Evolutionary conservation across 352 stramenopile species (phyloP).

Genomic region (Phytophthora tubulina): DNA sequence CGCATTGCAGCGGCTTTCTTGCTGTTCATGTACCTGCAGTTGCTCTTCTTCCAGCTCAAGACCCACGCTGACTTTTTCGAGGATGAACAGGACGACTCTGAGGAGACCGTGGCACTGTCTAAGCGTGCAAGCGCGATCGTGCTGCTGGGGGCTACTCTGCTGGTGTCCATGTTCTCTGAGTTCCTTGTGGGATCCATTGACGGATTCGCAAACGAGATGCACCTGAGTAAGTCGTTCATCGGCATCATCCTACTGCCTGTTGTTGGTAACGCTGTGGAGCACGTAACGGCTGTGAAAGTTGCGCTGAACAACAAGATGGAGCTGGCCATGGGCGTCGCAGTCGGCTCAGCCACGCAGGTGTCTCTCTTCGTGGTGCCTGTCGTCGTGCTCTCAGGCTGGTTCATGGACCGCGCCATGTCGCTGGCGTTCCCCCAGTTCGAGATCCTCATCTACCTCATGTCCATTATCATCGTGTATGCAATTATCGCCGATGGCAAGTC

Average conservation of each 20-base stretch:
- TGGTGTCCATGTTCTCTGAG: conserved; percentile 95
- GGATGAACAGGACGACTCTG: conserved; percentile 45
- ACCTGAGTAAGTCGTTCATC: conserved; percentile 89
- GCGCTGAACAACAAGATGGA: conserved; percentile 99
- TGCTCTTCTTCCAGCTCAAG: conserved; percentile 96
- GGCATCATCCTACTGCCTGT: conserved; percentile 98
- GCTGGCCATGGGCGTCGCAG: conserved; percentile 97
- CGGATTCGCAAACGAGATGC: conserved; percentile 69
- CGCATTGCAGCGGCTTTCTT: conserved; percentile 84
- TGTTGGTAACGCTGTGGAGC: conserved; percentile 98
- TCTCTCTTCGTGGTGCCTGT: conserved; percentile 97
- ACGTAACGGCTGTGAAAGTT: conserved; percentile 97
- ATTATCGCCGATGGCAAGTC: conserved; percentile 92
- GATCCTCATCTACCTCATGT: conserved; percentile 96
- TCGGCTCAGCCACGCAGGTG: conserved; percentile 97
- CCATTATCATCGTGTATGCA: conserved; percentile 95
- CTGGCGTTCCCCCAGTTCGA: conserved; percentile 97
- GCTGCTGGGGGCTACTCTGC: conserved; percentile 87
- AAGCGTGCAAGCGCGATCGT: conserved; percentile 80
- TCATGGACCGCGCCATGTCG: conserved; percentile 94
- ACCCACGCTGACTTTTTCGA: conserved; percentile 96
- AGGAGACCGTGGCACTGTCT: conserved; percentile 87
- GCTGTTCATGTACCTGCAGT: conserved; percentile 94
- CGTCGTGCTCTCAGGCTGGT: conserved; percentile 95
- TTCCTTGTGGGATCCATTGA: conserved; percentile 91